Percentiles rank a stretch among this genome's conserved stretches.
Conservation (phyloP, 352 stramenopile genomes). For the Globisporangium carolinianum region DNA sequence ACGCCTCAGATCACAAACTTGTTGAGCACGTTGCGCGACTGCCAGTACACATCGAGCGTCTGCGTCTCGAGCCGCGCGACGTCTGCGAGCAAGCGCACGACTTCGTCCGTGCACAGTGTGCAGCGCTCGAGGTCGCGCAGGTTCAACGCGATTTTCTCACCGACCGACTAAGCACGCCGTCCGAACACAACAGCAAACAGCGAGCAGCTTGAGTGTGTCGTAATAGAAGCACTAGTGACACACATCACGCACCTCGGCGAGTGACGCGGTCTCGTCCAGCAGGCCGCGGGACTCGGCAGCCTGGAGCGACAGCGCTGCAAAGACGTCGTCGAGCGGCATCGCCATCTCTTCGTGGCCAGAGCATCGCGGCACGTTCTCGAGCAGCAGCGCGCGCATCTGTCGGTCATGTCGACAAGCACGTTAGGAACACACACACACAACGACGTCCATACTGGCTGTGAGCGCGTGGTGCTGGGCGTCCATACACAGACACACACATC, state of each 20-base stretch:
- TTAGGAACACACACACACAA: neutral
- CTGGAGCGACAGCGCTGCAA: slow-evolving; percentile 14
- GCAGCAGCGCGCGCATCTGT: slow-evolving; percentile 51
- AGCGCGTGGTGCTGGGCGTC: too few relatives aligned
- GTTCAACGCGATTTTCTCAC: slow-evolving; percentile 18
- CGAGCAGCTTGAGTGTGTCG: too few relatives aligned
- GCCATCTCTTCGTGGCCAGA: slow-evolving; percentile 11
- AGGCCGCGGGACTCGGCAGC: slow-evolving; percentile 2
- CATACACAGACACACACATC: too few relatives aligned
- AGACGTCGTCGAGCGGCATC: slow-evolving; percentile 15
- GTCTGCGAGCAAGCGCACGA: slow-evolving; percentile 32
- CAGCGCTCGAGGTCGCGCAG: slow-evolving; percentile 22
- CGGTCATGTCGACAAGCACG: neutral
- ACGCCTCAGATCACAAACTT: slow-evolving; percentile 28
- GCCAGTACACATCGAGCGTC: slow-evolving; percentile 50
- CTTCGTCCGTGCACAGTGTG: slow-evolving; percentile 36
- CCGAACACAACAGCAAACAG: neutral
- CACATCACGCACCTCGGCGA: slow-evolving; percentile 6
- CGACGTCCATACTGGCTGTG: too few relatives aligned
- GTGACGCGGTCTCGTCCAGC: slow-evolving; percentile 5
- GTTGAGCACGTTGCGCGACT: slow-evolving; percentile 32
- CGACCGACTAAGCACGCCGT: slow-evolving; percentile 20
- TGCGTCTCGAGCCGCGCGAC: slow-evolving; percentile 33
- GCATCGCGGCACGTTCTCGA: slow-evolving; percentile 10
- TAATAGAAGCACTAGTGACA: too few relatives aligned